phyloP scores from a whole-genome alignment of 2,329 filamentous ascomycete genomes.

The Tolypocladium pustulatum region DNA sequence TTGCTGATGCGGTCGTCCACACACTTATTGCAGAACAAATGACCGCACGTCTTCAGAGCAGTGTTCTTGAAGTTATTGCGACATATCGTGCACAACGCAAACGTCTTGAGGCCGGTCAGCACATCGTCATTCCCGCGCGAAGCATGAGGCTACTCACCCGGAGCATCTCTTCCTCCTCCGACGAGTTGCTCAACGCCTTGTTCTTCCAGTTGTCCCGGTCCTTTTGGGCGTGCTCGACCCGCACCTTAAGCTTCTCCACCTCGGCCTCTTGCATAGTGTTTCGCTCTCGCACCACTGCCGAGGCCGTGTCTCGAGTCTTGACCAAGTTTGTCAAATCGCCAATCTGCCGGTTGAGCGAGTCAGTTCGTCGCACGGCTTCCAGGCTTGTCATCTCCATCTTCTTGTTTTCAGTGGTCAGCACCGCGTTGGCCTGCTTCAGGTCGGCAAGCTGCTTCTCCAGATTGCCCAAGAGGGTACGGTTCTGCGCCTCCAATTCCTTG shows the following conservation, averaged over 20 bases:
- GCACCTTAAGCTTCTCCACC: slow-evolving; percentile 66
- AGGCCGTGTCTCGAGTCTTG: slow-evolving; percentile 60
- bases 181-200: slow-evolving; percentile 71
- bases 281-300: slow-evolving; percentile 40
- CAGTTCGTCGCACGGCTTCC: slow-evolving; percentile 59
- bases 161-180: slow-evolving; percentile 74
- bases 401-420: slow-evolving; percentile 61
- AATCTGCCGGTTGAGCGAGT: slow-evolving; percentile 66
- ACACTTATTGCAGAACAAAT: slow-evolving; percentile 86
- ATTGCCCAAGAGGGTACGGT: slow-evolving; percentile 65
- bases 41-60: slow-evolving; percentile 84
- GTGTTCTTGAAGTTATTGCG: slow-evolving; percentile 91
- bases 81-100: slow-evolving; percentile 75
- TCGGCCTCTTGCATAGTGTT: slow-evolving; percentile 60
- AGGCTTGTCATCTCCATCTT: slow-evolving; percentile 60
- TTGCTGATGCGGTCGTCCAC: slow-evolving; percentile 83
- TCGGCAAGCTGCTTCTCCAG: slow-evolving; percentile 87
- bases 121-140: not conserved
- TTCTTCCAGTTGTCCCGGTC: slow-evolving; percentile 78
- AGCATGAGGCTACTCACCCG: slow-evolving; percentile 50
- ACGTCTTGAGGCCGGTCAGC: slow-evolving; percentile 17
- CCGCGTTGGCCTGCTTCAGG: slow-evolving; percentile 66
- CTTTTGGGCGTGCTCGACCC: slow-evolving; percentile 69
- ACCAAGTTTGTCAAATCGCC: slow-evolving; percentile 64
- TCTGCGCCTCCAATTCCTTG: slow-evolving; percentile 79